Percentiles rank a stretch among this genome's conserved stretches.
Evolutionary conservation across 2,329 filamentous ascomycete genomes (phyloP).

Genomic region (Alternaria panax): DNA sequence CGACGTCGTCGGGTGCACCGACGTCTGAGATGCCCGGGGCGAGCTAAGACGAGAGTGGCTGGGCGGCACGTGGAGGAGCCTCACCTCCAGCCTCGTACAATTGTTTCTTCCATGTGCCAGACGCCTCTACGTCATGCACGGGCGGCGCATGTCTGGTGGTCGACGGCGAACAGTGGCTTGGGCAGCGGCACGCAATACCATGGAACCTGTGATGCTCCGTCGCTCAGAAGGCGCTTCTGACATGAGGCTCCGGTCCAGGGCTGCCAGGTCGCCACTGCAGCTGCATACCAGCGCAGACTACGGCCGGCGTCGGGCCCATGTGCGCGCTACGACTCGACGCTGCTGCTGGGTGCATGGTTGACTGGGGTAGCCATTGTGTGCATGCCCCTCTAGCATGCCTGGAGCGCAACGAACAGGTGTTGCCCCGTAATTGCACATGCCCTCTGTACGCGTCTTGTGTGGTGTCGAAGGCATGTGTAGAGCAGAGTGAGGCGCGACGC

Average conservation of each 20-base stretch:
- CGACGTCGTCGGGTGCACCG: constrained; percentile 21
- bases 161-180: not conserved
- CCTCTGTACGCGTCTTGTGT: not conserved
- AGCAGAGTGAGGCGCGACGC: constrained; percentile 2
- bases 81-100: constrained; percentile 10
- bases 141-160: not conserved
- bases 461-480: not conserved
- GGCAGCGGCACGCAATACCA: not conserved
- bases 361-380: constrained; percentile 10
- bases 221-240: constrained; percentile 7
- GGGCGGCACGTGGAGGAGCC: constrained; percentile 21
- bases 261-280: not conserved
- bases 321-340: constrained; percentile 1
- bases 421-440: constrained; percentile 12
- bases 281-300: constrained; percentile 7
- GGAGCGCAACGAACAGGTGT: constrained; percentile 12
- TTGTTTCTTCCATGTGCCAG: constrained; percentile 1
- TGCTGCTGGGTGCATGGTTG: constrained; percentile 1
- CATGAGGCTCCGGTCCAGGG: not conserved
- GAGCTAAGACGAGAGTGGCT: constrained; percentile 22
- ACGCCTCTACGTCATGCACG: constrained; percentile 1
- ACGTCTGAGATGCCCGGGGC: constrained; percentile 19
- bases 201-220: constrained; percentile 2
- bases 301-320: constrained; percentile 7
- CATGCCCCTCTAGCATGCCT: constrained; percentile 14